A percentile compares a stretch with the other conserved stretches of the same genome.
Evolutionary conservation across 1,139 yeast genomes (phyloP).

Genomic region (Suzukiozyma palmioleophila): DNA sequence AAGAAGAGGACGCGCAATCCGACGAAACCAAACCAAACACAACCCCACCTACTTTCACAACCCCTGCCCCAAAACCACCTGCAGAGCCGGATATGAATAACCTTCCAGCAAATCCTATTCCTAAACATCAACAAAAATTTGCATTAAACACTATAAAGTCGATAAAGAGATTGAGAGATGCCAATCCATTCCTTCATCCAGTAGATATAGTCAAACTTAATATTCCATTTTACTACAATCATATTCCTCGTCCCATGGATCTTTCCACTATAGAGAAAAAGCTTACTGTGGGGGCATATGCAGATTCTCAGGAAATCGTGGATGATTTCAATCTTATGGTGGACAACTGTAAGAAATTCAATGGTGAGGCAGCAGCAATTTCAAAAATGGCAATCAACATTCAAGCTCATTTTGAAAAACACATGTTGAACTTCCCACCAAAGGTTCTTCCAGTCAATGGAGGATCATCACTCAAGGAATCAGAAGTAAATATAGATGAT

Average conservation of each 20-base stretch:
- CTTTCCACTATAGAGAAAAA: constrained; percentile 85
- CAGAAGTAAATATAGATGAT: constrained; percentile 38
- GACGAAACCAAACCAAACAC: constrained; percentile 5
- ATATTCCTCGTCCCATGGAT: constrained; percentile 89
- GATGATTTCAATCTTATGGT: constrained; percentile 88
- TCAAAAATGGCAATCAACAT: constrained; percentile 88
- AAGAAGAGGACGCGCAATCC: constrained; percentile 4
- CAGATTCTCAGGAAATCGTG: constrained; percentile 59
- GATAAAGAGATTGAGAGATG: constrained; percentile 86
- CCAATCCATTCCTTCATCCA: constrained; percentile 83
- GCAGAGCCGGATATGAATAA: constrained; percentile 69
- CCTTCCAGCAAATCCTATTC: constrained; percentile 67
- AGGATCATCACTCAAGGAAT: constrained; percentile 50
- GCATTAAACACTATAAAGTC: constrained; percentile 69
- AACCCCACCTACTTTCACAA: constrained; percentile 10
- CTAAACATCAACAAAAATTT: constrained; percentile 78
- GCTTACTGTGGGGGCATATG: constrained; percentile 65
- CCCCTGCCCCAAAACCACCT: constrained; percentile 71
- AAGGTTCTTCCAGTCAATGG: constrained; percentile 48
- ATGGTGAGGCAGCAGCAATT: constrained; percentile 79
- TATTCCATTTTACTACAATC: constrained; percentile 85
- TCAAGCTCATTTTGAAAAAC: constrained; percentile 90
- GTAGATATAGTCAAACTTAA: constrained; percentile 87
- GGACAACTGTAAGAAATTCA: constrained; percentile 72
- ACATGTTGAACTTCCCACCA: constrained; percentile 88